phyloP scores from a whole-genome alignment of 2,329 filamentous ascomycete species.

The Teratosphaeria gauchensis region DNA sequence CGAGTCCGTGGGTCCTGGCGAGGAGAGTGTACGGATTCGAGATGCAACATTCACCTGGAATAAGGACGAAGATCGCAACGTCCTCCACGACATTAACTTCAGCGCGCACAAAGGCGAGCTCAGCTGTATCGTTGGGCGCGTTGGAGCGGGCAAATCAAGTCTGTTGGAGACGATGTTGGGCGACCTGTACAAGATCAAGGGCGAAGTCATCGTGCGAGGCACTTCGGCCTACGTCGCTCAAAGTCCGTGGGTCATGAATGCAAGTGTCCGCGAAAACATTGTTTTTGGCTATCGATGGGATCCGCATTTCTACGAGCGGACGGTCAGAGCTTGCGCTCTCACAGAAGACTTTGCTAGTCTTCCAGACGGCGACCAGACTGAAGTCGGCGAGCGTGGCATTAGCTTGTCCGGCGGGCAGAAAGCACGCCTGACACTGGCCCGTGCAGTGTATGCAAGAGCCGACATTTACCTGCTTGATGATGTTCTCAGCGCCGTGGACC shows the following conservation, averaged over 20 bases:
- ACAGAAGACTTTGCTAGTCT: constrained; percentile 83
- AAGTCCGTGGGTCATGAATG: constrained; percentile 94
- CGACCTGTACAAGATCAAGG: constrained; percentile 81
- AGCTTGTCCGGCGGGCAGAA: constrained; percentile 95
- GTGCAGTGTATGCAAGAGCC: constrained; percentile 92
- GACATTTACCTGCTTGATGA: constrained; percentile 94
- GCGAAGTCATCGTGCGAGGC: constrained; percentile 73
- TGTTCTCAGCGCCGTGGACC: constrained; percentile 92
- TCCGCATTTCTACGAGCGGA: constrained; percentile 86
- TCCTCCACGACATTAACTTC: constrained; percentile 76
- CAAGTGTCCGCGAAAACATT: constrained; percentile 93
- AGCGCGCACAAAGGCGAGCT: constrained; percentile 86
- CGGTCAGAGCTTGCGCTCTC: constrained; percentile 82
- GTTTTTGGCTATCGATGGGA: constrained; percentile 93
- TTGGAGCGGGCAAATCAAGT: constrained; percentile 93
- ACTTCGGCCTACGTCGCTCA: constrained; percentile 86
- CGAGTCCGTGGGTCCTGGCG: constrained; percentile 63
- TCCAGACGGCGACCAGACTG: constrained; percentile 90
- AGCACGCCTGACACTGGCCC: constrained; percentile 79
- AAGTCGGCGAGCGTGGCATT: constrained; percentile 93
- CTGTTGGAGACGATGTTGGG: constrained; percentile 80
- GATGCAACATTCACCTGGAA: constrained; percentile 94
- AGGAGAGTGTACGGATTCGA: constrained; percentile 74
- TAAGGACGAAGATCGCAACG: constrained; percentile 58
- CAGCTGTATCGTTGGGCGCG: constrained; percentile 83